Evolutionary conservation across 306 rosid species (phyloP), one percentile per base, ranked within the genome.

Genomic region (Mimosa bimucronata): DNA sequence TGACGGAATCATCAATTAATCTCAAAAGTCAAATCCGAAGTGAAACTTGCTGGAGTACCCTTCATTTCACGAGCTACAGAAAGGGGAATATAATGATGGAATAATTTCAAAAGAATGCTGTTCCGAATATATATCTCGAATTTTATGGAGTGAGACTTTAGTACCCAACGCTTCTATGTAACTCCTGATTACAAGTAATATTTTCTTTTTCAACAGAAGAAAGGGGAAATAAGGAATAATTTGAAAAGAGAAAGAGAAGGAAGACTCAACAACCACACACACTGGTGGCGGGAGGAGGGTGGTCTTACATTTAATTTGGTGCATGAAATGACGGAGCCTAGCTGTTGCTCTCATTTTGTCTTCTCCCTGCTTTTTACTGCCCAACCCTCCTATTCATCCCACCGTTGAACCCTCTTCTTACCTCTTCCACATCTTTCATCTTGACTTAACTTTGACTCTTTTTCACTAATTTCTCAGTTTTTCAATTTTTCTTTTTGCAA

Each of bases 281-380:
- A 25, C 77, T 67, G 80, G 83, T 72, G 42, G 83, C 66, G 42
- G 84, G 84, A 58, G 60, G 80, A 72, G 74, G 19, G 40, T 19
- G 3, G 28, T n/a, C 30, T 62, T 28, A 29, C 84, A 81, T 82
- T n/a, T n/a, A n/a, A n/a, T n/a, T 78, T 61, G 52, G 65, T 74
- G 34, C 73, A 79, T 73, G 60, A 76, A 77, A 48, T 52, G 66
- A 44, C 9, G 58, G 60, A 83, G 46, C 50, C 89, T 86, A 79
- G 65, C 88, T 83, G 89, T 89, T 71, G 77, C 85, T 87, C 83
- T 94, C 82, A 84, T 83, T 81, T 84, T 85, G 90, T 84, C 88
- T 53, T 83, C 90, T 81, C 75, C 45, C 83, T 79, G 87, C 28
- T 3, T 34, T 2, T 37, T 66, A 83, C 38, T 2, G n/a, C 67